Base-by-base conservation (phyloP, 2,329 filamentous ascomycete genomes). In the Penicillium paneum region DNA sequence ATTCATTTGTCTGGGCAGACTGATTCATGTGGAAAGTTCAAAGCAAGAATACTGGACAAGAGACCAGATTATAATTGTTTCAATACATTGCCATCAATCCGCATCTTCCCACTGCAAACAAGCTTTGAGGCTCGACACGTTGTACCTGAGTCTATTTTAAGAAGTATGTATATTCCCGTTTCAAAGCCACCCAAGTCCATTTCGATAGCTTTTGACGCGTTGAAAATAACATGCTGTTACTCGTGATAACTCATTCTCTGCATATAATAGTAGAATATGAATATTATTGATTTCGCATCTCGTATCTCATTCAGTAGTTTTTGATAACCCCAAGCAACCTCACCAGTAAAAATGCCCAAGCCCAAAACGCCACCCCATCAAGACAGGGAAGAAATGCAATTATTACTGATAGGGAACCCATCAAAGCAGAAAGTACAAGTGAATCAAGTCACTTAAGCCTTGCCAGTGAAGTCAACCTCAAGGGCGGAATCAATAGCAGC, bases 401-500 rank as follows among this genome's bases (percentile, higher is more conserved):
- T 44, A 21, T 55, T 24, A 44, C 44, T 26, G 17, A n/a, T 4
- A 15, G 31, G 24, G 24, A 17, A 46, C n/a, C 34, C 26, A 52
- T 36, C 39, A 44, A 38, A 49, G 29, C 10, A 40, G 36, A n/a
- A 44, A 15, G 46, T 21, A 15, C 3, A 35, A 48, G 41, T 21
- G n/a, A 15, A 29, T 41, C 28, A 26, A 40, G 38, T 45, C 49
- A 54, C 49, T 51, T 47, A 64, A 38, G 62, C 57, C 77, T 82
- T 84, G 51, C 87, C 90, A 35, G 91, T 97, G 70, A 96, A 97
- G 74, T 97, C 92, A 46, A 83, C 89, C 83, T 97, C 92, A 63
- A 74, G 43, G 62, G 88, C 83, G 55, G 81, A 79, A 36, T 83
- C 83, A 50, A 84, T 81, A 62, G 82, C 81, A 45, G 82, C 71